Evolutionary conservation across 2,329 filamentous ascomycete species (phyloP).

Genomic region (Ilyonectria destructans): DNA sequence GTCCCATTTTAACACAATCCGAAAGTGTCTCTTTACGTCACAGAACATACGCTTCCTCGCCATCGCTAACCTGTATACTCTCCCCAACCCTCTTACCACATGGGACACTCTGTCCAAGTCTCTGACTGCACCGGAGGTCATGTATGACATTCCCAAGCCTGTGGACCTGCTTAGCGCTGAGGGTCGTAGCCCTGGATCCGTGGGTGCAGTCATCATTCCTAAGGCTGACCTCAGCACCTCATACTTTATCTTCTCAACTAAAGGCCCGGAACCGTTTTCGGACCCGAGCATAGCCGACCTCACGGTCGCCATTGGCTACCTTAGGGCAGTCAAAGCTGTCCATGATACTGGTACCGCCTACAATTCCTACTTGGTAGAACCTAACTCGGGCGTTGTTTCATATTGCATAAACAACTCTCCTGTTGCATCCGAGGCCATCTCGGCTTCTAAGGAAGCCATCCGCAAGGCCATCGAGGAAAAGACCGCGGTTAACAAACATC

Average conservation of each 20-base stretch:
- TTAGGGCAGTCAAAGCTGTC: conserved; percentile 93
- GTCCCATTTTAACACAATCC: conserved; percentile 82
- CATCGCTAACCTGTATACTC: conserved; percentile 83
- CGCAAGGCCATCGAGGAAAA: conserved; percentile 81
- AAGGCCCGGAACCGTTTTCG: conserved; percentile 81
- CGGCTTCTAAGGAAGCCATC: conserved; percentile 82
- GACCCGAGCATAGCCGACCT: conserved; percentile 89
- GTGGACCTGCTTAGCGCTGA: conserved; percentile 80
- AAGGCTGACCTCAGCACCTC: conserved; percentile 96
- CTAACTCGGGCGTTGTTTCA: conserved; percentile 85
- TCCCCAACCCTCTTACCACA: conserved; percentile 81
- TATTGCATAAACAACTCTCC: conserved; percentile 94
- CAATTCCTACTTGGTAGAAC: conserved; percentile 83
- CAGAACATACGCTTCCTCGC: conserved; percentile 90
- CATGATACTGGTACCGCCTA: conserved; percentile 96
- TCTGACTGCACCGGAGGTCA: conserved; percentile 60
- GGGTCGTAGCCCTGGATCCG: conserved; percentile 81
- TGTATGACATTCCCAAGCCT: conserved; percentile 81
- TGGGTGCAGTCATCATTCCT: conserved; percentile 84
- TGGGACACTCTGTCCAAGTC: conserved; percentile 75
- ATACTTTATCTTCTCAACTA: conserved; percentile 83
- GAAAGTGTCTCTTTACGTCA: conserved; percentile 83
- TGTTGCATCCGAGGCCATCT: conserved; percentile 89
- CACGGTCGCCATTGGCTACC: conserved; percentile 90
- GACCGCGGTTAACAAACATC: conserved; percentile 81